A percentile compares a stretch with the other conserved stretches of the same genome.
Evolutionary conservation across 768 basidiomycete species (phyloP).

Genomic region (Tricholoma hemisulphureum): DNA sequence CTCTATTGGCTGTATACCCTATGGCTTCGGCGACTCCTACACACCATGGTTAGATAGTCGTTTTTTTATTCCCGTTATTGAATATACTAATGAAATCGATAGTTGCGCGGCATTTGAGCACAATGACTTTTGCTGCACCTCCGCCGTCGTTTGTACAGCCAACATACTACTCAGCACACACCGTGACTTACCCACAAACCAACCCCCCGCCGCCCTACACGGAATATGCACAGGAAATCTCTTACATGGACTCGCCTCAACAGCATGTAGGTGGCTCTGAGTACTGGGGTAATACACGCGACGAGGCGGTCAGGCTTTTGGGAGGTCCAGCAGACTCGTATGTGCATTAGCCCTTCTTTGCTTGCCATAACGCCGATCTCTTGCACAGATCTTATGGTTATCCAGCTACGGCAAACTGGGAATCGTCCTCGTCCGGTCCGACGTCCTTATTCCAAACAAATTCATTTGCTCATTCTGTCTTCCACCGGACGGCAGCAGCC

Average conservation of each 20-base stretch:
- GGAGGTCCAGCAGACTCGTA: slow-evolving; percentile 53
- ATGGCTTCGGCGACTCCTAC: slow-evolving; percentile 77
- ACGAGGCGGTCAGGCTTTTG: slow-evolving; percentile 60
- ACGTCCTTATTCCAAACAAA: slow-evolving; percentile 54
- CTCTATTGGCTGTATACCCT: slow-evolving; percentile 66
- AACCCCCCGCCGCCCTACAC: slow-evolving; percentile 58
- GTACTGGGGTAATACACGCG: slow-evolving; percentile 65
- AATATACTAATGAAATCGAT: slow-evolving; percentile 6
- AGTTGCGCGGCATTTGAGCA: slow-evolving; percentile 69
- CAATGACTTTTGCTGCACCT: slow-evolving; percentile 55
- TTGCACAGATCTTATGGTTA: slow-evolving; percentile 40
- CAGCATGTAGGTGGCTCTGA: slow-evolving; percentile 44
- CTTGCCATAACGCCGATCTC: slow-evolving; percentile 11
- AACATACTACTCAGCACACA: slow-evolving; percentile 42
- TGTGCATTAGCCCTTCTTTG: slow-evolving; percentile 30
- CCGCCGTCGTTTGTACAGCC: slow-evolving; percentile 67
- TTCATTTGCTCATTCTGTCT: slow-evolving; percentile 61
- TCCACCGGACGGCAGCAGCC: slow-evolving; percentile 61
- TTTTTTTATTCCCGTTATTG: background rate
- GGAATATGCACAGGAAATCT: slow-evolving; percentile 63
- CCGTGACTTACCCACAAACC: slow-evolving; percentile 31
- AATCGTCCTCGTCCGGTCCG: slow-evolving; percentile 33
- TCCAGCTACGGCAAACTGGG: slow-evolving; percentile 43
- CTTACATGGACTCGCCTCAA: slow-evolving; percentile 53
- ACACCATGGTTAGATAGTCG: slow-evolving; percentile 54